A percentile compares a stretch with the other conserved stretches of the same genome.
Evolutionary conservation across 2,329 filamentous ascomycete species (phyloP).

Genomic region (Metarhizium sp.): DNA sequence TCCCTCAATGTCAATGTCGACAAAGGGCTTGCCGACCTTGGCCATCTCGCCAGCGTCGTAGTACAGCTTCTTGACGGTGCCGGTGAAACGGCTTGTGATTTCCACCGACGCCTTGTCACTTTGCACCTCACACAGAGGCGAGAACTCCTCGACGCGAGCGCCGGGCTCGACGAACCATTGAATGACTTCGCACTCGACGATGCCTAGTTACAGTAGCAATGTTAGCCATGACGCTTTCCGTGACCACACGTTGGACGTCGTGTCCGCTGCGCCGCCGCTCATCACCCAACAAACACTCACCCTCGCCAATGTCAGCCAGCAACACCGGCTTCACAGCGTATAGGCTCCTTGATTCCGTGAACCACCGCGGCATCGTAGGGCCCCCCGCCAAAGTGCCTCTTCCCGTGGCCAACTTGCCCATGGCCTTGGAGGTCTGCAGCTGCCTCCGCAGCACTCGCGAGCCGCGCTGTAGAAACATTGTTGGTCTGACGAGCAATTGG

Average conservation of each 20-base stretch:
- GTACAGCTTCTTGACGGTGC: constrained; percentile 91
- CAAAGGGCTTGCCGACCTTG: constrained; percentile 85
- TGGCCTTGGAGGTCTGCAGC: constrained; percentile 36
- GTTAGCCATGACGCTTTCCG: not conserved
- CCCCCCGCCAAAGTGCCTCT: constrained; percentile 17
- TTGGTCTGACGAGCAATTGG: not conserved
- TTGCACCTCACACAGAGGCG: constrained; percentile 94
- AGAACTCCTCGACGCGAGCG: constrained; percentile 94
- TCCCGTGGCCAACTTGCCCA: constrained; percentile 25
- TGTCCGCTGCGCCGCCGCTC: too few species aligned
- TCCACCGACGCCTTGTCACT: constrained; percentile 88
- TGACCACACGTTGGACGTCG: too few species aligned
- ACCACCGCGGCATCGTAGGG: constrained; percentile 28
- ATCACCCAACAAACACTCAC: constrained; percentile 30
- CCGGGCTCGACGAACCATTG: constrained; percentile 99
- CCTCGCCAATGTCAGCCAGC: constrained; percentile 80
- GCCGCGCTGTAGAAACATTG: constrained; percentile 47
- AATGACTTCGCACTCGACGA: constrained; percentile 96
- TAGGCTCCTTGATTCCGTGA: constrained; percentile 40
- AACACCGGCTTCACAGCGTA: constrained; percentile 67
- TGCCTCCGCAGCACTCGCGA: constrained; percentile 41
- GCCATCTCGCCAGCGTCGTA: constrained; percentile 96
- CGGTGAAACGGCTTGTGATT: constrained; percentile 93
- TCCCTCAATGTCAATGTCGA: constrained; percentile 89
- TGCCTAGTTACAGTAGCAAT: constrained; percentile 47